Conservation (phyloP, 139 green algal genomes). For the Auxenochlorella protothecoides region DNA sequence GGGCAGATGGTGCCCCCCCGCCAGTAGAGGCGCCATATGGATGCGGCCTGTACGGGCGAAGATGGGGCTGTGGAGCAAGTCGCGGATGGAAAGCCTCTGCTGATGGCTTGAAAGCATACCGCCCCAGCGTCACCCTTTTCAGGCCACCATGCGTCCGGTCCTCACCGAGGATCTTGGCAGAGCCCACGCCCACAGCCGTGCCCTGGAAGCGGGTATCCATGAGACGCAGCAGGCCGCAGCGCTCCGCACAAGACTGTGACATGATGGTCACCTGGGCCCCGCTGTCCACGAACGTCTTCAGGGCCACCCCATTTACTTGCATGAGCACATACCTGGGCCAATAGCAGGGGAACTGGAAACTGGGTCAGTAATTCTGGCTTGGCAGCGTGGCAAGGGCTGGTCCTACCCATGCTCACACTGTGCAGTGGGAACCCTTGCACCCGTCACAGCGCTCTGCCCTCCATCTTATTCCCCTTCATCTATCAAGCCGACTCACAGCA, state of each 20-base stretch:
- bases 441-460: background rate
- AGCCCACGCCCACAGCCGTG: conserved; percentile 80
- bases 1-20: conserved; percentile 56
- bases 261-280: conserved; percentile 74
- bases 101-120: no score
- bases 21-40: conserved; percentile 58
- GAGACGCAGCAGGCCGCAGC: conserved; percentile 69
- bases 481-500: conserved; percentile 37
- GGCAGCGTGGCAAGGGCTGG: background rate
- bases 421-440: background rate
- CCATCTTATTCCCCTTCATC: background rate
- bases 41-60: conserved; percentile 20
- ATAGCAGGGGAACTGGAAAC: background rate
- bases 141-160: background rate
- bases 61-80: no score
- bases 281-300: conserved; percentile 75
- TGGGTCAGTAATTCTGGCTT: background rate
- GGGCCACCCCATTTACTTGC: conserved; percentile 59
- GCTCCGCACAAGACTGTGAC: conserved; percentile 44
- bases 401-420: background rate
- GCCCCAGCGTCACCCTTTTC: background rate
- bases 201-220: conserved; percentile 84
- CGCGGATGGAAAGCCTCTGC: no score
- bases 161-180: conserved; percentile 70
- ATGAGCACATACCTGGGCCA: conserved; percentile 58